A percentile compares a stretch with the other conserved stretches of the same genome.
These are phyloP conservation scores for Maudiozyma bulderi DNA, from an alignment of 805 yeast species.

Conservation along the genomic window DNA sequence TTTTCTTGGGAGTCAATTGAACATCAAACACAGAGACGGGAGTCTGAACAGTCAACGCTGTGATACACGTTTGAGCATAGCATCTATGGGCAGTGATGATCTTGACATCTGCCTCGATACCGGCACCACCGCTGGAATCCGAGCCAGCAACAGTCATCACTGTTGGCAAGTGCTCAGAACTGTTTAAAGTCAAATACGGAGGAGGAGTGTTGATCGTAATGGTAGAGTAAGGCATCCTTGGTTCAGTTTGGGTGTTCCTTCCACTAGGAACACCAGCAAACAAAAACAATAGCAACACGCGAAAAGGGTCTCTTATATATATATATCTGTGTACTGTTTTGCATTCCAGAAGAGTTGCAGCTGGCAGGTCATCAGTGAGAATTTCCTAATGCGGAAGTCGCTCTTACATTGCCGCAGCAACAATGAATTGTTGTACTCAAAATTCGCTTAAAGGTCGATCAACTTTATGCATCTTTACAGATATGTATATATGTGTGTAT, in stretches of 20 bases:
- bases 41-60: slow-evolving; percentile 77
- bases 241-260: background rate
- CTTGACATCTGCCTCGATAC: slow-evolving; percentile 81
- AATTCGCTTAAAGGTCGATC: background rate
- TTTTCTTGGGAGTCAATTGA: slow-evolving; percentile 33
- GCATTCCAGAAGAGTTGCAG: background rate
- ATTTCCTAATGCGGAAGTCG: background rate
- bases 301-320: background rate
- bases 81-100: slow-evolving; percentile 67
- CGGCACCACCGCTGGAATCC: slow-evolving; percentile 86
- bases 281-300: background rate
- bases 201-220: slow-evolving; percentile 24
- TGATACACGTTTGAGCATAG: slow-evolving; percentile 66
- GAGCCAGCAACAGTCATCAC: slow-evolving; percentile 59
- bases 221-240: slow-evolving; percentile 9
- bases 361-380: background rate
- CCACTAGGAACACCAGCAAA: background rate
- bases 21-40: slow-evolving; percentile 36
- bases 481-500: background rate
- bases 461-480: background rate
- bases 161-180: slow-evolving; percentile 28
- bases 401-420: too few species aligned
- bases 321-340: background rate
- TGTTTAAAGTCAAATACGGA: slow-evolving; percentile 20
- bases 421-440: background rate